Conservation (phyloP, 768 basidiomycete genomes). For the Serpula lacrymans region DNA sequence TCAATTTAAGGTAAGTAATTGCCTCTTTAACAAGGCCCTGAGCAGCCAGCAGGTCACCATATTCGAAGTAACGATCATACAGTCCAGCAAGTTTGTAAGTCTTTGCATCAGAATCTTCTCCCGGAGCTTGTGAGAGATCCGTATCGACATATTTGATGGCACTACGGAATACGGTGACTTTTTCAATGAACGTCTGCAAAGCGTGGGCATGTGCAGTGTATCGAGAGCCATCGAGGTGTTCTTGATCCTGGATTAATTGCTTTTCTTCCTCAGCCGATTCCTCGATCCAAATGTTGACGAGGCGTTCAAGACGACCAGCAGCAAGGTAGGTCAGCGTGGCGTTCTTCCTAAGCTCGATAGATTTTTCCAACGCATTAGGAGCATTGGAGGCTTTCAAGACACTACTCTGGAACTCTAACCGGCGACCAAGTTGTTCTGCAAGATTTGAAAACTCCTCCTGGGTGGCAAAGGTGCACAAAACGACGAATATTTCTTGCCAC, state of each 20-base stretch:
- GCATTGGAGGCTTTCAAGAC: conserved; percentile 50
- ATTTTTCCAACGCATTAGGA: conserved; percentile 38
- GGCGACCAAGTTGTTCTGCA: conserved; percentile 86
- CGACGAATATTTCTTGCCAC: conserved; percentile 96
- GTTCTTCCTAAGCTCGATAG: conserved; percentile 67
- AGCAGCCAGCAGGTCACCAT: conserved; percentile 85
- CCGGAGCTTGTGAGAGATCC: conserved; percentile 49
- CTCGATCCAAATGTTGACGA: conserved; percentile 89
- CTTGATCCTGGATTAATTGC: conserved; percentile 37
- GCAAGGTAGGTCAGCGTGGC: conserved; percentile 94
- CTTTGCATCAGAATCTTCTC: conserved; percentile 45
- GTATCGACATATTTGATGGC: conserved; percentile 78
- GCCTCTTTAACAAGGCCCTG: conserved; percentile 91
- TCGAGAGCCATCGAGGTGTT: conserved; percentile 43
- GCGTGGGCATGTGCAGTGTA: conserved; percentile 84
- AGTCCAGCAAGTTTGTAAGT: conserved; percentile 80
- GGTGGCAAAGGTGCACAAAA: conserved; percentile 90
- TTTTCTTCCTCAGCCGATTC: conserved; percentile 87
- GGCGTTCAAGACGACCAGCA: conserved; percentile 80
- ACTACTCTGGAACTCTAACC: conserved; percentile 83
- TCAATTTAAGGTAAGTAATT: conserved; percentile 71
- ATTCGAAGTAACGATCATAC: conserved; percentile 95
- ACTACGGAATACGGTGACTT: conserved; percentile 89
- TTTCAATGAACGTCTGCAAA: conserved; percentile 92
- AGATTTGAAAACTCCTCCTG: conserved; percentile 83